Evolutionary conservation across 768 basidiomycete genomes (phyloP).

Genomic region (Xerocomellus chrysenteron): DNA sequence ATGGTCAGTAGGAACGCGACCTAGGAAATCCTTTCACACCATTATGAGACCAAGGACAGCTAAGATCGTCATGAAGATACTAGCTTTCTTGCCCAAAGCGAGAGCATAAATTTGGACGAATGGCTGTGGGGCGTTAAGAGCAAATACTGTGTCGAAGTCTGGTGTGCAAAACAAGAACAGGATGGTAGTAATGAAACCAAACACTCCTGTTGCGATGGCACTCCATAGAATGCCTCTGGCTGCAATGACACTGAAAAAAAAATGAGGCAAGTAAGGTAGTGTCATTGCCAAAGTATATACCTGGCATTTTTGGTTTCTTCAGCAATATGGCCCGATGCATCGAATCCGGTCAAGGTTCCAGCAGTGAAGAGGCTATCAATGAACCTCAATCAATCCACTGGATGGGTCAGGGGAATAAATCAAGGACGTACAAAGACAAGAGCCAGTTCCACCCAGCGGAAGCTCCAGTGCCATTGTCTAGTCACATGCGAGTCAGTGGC

Average conservation of each 20-base stretch:
- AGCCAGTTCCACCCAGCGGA: conserved; percentile 91
- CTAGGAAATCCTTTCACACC: conserved; percentile 41
- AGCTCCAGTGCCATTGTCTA: conserved; percentile 89
- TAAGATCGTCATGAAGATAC: conserved; percentile 85
- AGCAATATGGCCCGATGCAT: conserved; percentile 84
- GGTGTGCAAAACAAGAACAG: conserved; percentile 86
- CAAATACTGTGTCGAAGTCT: conserved; percentile 70
- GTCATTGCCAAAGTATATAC: conserved; percentile 26
- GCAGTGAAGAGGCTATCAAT: conserved; percentile 81
- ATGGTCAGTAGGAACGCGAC: not conserved
- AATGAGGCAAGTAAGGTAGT: not conserved
- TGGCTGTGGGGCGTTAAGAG: conserved; percentile 82
- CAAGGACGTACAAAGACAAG: conserved; percentile 65
- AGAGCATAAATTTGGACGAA: conserved; percentile 87
- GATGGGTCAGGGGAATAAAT: not conserved
- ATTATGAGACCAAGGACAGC: conserved; percentile 84
- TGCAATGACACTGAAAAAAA: conserved; percentile 58
- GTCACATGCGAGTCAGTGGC: not conserved
- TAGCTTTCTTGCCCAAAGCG: conserved; percentile 75
- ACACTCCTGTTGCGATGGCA: conserved; percentile 70
- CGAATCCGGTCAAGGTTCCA: conserved; percentile 87
- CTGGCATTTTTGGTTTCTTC: conserved; percentile 87
- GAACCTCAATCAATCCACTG: conserved; percentile 25
- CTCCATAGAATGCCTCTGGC: conserved; percentile 81
- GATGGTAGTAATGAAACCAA: conserved; percentile 79